phyloP scores from a whole-genome alignment of 2,329 filamentous ascomycete genomes.

The Lizonia empirigonia region DNA sequence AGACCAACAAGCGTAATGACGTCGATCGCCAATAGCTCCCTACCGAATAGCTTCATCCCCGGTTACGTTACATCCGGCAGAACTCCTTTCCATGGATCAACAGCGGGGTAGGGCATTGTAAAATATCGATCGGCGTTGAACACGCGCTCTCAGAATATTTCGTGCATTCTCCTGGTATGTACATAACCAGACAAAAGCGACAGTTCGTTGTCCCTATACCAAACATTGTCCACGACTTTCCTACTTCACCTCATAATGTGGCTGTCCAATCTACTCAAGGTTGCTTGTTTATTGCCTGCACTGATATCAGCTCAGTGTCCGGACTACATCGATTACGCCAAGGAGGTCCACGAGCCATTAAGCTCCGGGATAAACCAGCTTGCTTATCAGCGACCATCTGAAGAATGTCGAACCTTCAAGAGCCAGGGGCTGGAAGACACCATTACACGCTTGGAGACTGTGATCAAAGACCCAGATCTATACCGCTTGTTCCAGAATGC shows the following conservation, averaged over 20 bases:
- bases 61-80: slow-evolving; percentile 32
- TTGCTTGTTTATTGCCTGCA: slow-evolving; percentile 25
- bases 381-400: slow-evolving; percentile 52
- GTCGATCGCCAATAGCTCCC: slow-evolving; percentile 17
- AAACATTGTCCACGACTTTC: neutral
- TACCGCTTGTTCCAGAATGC: slow-evolving; percentile 73
- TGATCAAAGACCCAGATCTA: slow-evolving; percentile 63
- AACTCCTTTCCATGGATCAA: slow-evolving; percentile 27
- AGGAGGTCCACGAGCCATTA: slow-evolving; percentile 50
- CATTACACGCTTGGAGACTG: slow-evolving; percentile 41
- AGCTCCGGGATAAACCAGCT: slow-evolving; percentile 54
- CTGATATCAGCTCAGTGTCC: slow-evolving; percentile 48
- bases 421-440: slow-evolving; percentile 51
- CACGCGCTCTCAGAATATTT: slow-evolving; percentile 2
- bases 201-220: neutral
- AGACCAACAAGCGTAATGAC: slow-evolving; percentile 25
- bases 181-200: slow-evolving; percentile 1
- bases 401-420: slow-evolving; percentile 55
- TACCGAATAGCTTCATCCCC: slow-evolving; percentile 28
- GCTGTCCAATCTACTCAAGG: slow-evolving; percentile 19
- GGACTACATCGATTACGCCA: slow-evolving; percentile 53
- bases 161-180: slow-evolving; percentile 3
- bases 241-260: slow-evolving; percentile 30
- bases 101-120: slow-evolving; percentile 40
- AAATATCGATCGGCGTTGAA: slow-evolving; percentile 24